Evolutionary conservation across 768 basidiomycete species (phyloP).

Genomic region (Trametopsis cervina): DNA sequence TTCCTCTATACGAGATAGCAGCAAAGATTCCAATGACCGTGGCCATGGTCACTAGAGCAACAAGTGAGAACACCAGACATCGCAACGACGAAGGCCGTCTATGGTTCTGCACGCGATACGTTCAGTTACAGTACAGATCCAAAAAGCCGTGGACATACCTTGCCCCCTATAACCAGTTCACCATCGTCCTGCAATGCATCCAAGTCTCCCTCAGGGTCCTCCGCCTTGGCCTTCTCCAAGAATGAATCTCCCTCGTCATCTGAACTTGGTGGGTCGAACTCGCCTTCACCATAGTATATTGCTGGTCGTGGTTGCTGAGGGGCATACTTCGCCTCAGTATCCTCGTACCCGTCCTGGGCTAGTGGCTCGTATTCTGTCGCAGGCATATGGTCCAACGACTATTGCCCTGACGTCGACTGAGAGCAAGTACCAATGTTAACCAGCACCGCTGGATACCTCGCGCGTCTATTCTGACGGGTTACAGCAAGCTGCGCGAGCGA

Average conservation of each 20-base stretch:
- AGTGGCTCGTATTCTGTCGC: conserved; percentile 1
- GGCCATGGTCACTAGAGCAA: conserved; percentile 52
- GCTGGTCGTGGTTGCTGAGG: conserved; percentile 13
- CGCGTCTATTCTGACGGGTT: no score
- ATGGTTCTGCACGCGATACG: conserved; percentile 3
- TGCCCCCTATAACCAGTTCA: conserved; percentile 30
- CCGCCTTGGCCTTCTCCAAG: conserved; percentile 36
- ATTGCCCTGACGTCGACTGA: no score
- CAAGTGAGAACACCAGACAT: conserved; percentile 55
- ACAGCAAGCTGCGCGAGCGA: no score
- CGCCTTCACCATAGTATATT: conserved; percentile 67
- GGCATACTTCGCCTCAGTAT: conserved; percentile 2
- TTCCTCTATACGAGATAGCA: conserved; percentile 62
- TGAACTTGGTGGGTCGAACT: conserved; percentile 75
- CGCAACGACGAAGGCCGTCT: conserved; percentile 50
- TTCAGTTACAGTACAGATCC: not conserved
- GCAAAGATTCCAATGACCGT: conserved; percentile 71
- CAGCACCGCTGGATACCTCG: no score
- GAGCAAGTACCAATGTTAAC: no score
- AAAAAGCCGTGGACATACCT: conserved; percentile 21
- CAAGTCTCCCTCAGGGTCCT: conserved; percentile 21
- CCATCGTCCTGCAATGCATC: conserved; percentile 22
- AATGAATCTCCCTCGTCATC: conserved; percentile 58
- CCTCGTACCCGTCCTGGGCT: not conserved
- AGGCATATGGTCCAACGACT: not conserved